Base-by-base conservation (phyloP, 495 filamentous ascomycete species). In the Choiromyces venosus region DNA sequence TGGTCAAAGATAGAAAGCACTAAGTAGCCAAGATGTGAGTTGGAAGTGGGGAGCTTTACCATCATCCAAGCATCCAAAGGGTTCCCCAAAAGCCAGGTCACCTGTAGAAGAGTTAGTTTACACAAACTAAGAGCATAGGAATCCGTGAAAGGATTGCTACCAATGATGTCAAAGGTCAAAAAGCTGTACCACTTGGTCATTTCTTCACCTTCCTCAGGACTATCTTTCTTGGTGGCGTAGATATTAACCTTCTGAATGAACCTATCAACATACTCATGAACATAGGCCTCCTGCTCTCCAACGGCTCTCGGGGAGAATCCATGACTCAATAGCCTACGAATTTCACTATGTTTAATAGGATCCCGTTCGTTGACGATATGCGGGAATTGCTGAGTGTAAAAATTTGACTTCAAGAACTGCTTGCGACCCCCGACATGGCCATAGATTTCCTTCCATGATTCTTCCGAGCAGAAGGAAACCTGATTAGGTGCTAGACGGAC, bases 391-490 rank as follows among this genome's bases (percentile, higher is more conserved):
- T 39, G 29, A 37, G n/a, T 72, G 29, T 82, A 79, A 69, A 82
- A 82, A 0, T 37, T 66, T 19, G 73, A 72, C 70, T 84, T 84
- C n/a, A 78, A 56, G 37, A 82, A 83, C 7, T 61, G 52, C 44
- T 81, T 76, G 2, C 74, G 77, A 7, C 78, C 74, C 8, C 61
- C 52, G 3, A 77, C 69, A n/a, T 80, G 88, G 21, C 89, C 89
- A 79, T 92, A 92, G 73, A 92, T 89, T 69, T 86, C 81, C 16
- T 86, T 86, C 82, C 90, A 91, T 0, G 89, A 90, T 19, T 83
- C 82, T 21, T 86, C 85, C 44, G 86, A 85, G 68, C 82, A 86
- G 71, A 90, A 83, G 75, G 87, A 88, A 76, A 91, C 82, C 72
- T 89, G 87, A 71, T 90, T 86, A 6, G 89, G 89, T 67, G 87